phyloP scores from a whole-genome alignment of 805 yeast species.

The Candida sithepensis region DNA sequence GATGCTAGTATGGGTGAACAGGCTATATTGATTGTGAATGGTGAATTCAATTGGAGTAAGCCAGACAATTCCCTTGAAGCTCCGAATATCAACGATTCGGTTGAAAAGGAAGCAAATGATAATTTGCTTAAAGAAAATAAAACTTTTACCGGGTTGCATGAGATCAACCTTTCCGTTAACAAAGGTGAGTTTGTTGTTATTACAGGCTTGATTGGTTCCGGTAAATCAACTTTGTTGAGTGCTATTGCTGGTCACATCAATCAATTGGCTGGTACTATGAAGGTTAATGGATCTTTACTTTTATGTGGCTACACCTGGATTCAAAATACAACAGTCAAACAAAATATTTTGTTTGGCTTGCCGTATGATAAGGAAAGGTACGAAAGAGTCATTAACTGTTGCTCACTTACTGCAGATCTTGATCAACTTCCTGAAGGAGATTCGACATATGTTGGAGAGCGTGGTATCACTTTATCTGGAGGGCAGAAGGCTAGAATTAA shows the following conservation, averaged over 20 bases:
- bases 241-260: constrained; percentile 71
- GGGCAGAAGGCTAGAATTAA: constrained; percentile 84
- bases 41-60: constrained; percentile 65
- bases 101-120: too few relatives aligned
- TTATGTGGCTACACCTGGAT: constrained; percentile 64
- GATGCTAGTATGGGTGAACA: constrained; percentile 3
- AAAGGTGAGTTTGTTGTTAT: constrained; percentile 70
- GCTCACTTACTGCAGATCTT: constrained; percentile 65
- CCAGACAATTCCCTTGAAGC: background rate
- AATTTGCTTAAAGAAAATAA: background rate
- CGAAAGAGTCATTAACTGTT: constrained; percentile 51
- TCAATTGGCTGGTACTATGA: constrained; percentile 45
- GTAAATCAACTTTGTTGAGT: constrained; percentile 67
- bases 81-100: constrained; percentile 49
- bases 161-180: background rate
- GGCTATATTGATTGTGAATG: constrained; percentile 51
- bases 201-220: constrained; percentile 79
- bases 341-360: constrained; percentile 67
- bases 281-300: constrained; percentile 50
- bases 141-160: constrained; percentile 17
- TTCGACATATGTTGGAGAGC: constrained; percentile 73
- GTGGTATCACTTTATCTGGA: constrained; percentile 80
- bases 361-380: constrained; percentile 47
- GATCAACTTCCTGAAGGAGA: constrained; percentile 70
- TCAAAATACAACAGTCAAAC: constrained; percentile 71